Base-by-base conservation (phyloP, 768 basidiomycete species). In the Candolleomyces eurysporus region DNA sequence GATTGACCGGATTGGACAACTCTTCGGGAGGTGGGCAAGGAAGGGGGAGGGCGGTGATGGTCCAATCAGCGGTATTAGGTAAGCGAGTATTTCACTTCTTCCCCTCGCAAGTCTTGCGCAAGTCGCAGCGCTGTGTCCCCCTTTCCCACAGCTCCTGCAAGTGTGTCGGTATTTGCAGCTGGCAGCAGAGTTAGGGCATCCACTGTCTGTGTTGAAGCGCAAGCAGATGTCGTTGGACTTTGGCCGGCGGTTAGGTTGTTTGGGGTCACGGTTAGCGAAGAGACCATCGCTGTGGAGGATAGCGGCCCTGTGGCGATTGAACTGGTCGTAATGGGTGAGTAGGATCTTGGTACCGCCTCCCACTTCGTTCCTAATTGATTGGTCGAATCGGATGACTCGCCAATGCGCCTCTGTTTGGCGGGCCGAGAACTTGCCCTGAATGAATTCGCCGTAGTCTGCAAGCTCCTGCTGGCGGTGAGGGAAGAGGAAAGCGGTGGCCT, bases 351-450 rank as follows among this genome's bases (percentile, higher is more conserved):
- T 63, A 30, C 66, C 60, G 5, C 65, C 62, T 22, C 58, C 65
- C 21, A 73, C 70, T 5, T 49, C 17, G 2, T 68, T 66, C 2
- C 75, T 52, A 17, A 76, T 59, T 0, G 72, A 73, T 19, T 64
- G 61, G 61, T 80, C 76, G 58, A 65, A 75, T 1, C 65, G 32
- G 58, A 79, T 65, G 65, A 79, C 60, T 7, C 60, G 19, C 2
- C 6, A 6, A 45, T 72, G 72, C 16, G 42, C 54, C 0, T 58
- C 8, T 0, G n/a, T 14, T 0, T n/a, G 4, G 13, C 65, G 48
- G 6, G 68, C 48, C 1, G 55, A 26, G 64, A 77, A 76, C 7
- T 70, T 46, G 0, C 54, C 31, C 7, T 62, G 39, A 61, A 77
- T 72, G 43, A 71, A 64, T 3, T 67, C 56, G 0, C 56, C 58